Evolutionary conservation across 192 early-diverging fungal genomes (phyloP).

Genomic region (Backusella australiensis): DNA sequence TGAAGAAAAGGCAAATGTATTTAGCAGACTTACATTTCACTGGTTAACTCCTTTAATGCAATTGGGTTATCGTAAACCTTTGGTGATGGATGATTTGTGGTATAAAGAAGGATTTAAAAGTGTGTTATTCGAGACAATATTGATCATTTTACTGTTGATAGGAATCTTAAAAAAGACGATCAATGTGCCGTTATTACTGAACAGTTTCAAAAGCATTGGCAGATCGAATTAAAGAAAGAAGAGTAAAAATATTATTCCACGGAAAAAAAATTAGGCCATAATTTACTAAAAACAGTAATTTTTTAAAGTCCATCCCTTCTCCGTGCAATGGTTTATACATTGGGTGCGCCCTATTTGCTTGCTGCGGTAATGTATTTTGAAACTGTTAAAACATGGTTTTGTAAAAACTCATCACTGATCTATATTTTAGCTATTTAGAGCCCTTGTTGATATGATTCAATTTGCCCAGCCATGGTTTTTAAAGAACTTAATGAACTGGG

Average conservation of each 20-base stretch:
- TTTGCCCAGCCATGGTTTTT: conserved; percentile 81
- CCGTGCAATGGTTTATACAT: conserved; percentile 51
- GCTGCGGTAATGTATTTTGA: conserved; percentile 46
- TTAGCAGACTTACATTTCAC: conserved; percentile 77
- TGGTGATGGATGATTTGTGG: conserved; percentile 75
- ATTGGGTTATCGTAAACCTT: conserved; percentile 70
- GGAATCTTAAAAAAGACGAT: conserved; percentile 57
- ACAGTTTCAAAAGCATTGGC: conserved; percentile 66
- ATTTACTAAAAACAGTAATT: neutral
- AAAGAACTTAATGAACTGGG: conserved; percentile 60
- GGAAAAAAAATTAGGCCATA: neutral
- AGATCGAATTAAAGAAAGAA: conserved; percentile 56
- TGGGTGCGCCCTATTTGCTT: conserved; percentile 61
- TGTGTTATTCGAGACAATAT: neutral
- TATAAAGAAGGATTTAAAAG: neutral
- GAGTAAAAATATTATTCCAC: conserved; percentile 18
- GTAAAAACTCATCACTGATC: neutral
- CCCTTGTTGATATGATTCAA: conserved; percentile 63
- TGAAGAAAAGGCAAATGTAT: conserved; percentile 82
- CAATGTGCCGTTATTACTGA: conserved; percentile 52
- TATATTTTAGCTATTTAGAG: conserved; percentile 58
- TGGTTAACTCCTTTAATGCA: conserved; percentile 92
- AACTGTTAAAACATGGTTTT: neutral
- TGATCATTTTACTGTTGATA: neutral
- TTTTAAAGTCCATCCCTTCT: conserved; percentile 65